These are phyloP conservation scores for Blastocystis sp. DNA, from an alignment of 352 stramenopile genomes.

Conservation along the genomic window DNA sequence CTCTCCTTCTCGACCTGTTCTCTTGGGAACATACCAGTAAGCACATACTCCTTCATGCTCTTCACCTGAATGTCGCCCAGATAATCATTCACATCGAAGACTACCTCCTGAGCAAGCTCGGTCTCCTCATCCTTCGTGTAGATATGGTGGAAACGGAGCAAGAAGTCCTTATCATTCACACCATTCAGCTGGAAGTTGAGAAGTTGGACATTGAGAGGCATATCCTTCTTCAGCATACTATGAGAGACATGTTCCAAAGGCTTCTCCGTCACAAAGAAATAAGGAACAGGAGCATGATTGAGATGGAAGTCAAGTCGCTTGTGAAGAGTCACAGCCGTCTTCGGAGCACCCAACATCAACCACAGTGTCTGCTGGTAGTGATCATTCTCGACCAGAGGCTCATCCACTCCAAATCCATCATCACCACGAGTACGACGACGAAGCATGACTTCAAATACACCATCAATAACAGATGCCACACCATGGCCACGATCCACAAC, in stretches of 20 bases:
- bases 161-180: slow-evolving; percentile 75
- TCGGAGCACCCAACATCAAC: slow-evolving; percentile 70
- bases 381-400: slow-evolving; percentile 84
- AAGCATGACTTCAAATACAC: slow-evolving; percentile 94
- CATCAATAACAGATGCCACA: slow-evolving; percentile 82
- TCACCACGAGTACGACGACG: slow-evolving; percentile 87
- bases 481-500: slow-evolving; percentile 87
- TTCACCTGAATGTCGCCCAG: slow-evolving; percentile 72
- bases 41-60: slow-evolving; percentile 79
- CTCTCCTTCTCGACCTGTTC: slow-evolving; percentile 74
- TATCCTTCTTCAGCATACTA: slow-evolving; percentile 71
- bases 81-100: slow-evolving; percentile 73
- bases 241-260: slow-evolving; percentile 34
- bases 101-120: slow-evolving; percentile 77
- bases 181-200: slow-evolving; percentile 82
- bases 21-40: slow-evolving; percentile 79
- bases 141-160: slow-evolving; percentile 89
- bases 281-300: slow-evolving; percentile 52
- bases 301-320: slow-evolving; percentile 48
- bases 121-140: slow-evolving; percentile 83
- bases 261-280: slow-evolving; percentile 41
- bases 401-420: slow-evolving; percentile 86
- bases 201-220: slow-evolving; percentile 87
- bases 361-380: slow-evolving; percentile 72
- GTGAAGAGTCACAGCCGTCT: slow-evolving; percentile 70